Base-by-base conservation (phyloP, 108 stramenopile species). In the Skeletonema costatum region DNA sequence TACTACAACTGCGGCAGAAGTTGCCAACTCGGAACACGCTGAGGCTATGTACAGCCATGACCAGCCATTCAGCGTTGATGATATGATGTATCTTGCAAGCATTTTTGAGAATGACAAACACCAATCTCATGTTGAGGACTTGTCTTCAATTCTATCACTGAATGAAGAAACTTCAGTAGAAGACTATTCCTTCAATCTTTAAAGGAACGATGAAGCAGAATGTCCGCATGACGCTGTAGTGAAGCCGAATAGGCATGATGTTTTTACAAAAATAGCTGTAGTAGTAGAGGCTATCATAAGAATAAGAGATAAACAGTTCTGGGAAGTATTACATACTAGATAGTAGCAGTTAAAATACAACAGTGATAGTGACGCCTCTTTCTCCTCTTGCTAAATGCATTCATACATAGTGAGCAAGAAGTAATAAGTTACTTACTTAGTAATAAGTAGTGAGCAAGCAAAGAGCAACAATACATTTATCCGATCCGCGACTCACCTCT, bases 181-280 rank as follows among this genome's bases (percentile, higher is more conserved):
- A 56, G 53, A 56, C 53, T 56, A n/a, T 7, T 10, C 87, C 85
- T 75, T 85, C 79, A 7, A 77, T 68, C 53, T 56, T 6, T 56
- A 56, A 25, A 56, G 25, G 9, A n/a, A 19, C 5, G 25, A 25
- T 25, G 0, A 51, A 51, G 50, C 17, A 4, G 6, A 5, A 51
- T 50, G 17, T 1, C 17, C 6, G 19, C 2, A 51, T 51, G 50
- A 51, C 50, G 19, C 19, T 5, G n/a, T 19, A 19, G 17, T 51
- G 19, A 6, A 51, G 19, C 2, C n/a, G 17, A 12, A 14, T 4
- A 14, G 12, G 5, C 6, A 19, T 21, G n/a, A 51, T 17, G 7
- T 14, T 14, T n/a, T 25, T 0, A 0, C 0, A 25, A 25, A 25
- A 25, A 25, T 25, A 25, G 25, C 25, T 25, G 25, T 25, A 25